Percentiles rank a stretch among this genome's conserved stretches.
Conservation (phyloP, 108 stramenopile genomes). For the Cyclotella cryptica region DNA sequence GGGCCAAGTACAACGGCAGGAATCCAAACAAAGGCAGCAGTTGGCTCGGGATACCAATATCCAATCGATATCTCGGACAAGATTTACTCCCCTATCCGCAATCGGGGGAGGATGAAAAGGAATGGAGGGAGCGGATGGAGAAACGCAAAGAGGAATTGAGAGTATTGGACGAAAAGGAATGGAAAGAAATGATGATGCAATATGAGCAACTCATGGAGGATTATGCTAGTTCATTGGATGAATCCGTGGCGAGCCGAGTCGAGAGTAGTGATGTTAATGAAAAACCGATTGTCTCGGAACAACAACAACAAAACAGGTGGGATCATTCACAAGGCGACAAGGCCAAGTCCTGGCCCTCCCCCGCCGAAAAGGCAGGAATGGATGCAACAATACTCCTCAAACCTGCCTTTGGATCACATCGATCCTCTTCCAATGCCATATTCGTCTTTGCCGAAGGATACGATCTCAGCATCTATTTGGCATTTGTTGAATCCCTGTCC, state of each 20-base stretch:
- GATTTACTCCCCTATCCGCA: constrained; percentile 51
- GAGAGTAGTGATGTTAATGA: no score
- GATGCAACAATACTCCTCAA: constrained; percentile 35
- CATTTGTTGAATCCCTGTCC: constrained; percentile 74
- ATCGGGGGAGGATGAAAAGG: constrained; percentile 27
- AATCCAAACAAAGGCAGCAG: constrained; percentile 30
- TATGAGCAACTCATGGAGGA: constrained; percentile 36
- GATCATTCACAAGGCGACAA: neutral
- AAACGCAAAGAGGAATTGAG: constrained; percentile 36
- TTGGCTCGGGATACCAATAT: constrained; percentile 46
- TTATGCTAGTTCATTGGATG: neutral
- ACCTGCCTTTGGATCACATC: constrained; percentile 44
- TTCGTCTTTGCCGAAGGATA: constrained; percentile 73
- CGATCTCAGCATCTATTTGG: constrained; percentile 64
- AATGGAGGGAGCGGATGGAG: constrained; percentile 42
- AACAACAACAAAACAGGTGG: neutral
- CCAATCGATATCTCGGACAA: constrained; percentile 52
- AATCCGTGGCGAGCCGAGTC: no score
- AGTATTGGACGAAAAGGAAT: constrained; percentile 37
- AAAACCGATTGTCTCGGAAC: neutral
- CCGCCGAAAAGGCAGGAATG: constrained; percentile 31
- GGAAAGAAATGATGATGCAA: constrained; percentile 40
- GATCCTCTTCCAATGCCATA: constrained; percentile 40
- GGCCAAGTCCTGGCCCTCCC: constrained; percentile 24
- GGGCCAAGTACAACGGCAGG: constrained; percentile 3